These are phyloP conservation scores for Aspergillus sp. DNA, from an alignment of 2,329 filamentous ascomycete genomes.

Conservation along the genomic window DNA sequence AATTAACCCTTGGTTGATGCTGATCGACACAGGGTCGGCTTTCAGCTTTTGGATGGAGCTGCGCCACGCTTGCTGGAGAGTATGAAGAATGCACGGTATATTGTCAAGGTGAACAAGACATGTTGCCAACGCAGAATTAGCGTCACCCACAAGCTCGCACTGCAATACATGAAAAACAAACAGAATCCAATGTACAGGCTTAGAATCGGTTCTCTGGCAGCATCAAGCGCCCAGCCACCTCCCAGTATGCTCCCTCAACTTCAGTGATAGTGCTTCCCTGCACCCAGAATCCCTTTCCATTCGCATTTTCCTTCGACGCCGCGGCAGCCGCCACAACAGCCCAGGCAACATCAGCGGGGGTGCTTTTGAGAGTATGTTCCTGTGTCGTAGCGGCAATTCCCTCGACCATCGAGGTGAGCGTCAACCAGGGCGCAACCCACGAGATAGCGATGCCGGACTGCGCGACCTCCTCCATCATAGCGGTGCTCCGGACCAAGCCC, in stretches of 20 bases:
- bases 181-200: neutral
- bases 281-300: slow-evolving; percentile 22
- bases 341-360: slow-evolving; percentile 16
- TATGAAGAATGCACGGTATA: too few relatives aligned
- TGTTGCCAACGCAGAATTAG: too few relatives aligned
- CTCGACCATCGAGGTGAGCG: slow-evolving; percentile 18
- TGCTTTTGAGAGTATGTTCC: neutral
- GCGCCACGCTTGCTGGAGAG: too few relatives aligned
- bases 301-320: slow-evolving; percentile 1
- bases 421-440: slow-evolving; percentile 20
- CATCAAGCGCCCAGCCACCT: slow-evolving; percentile 15
- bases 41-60: too few relatives aligned
- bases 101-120: too few relatives aligned
- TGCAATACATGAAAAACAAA: too few relatives aligned
- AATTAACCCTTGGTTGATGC: too few relatives aligned
- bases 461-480: slow-evolving; percentile 12
- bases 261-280: slow-evolving; percentile 16
- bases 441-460: slow-evolving; percentile 14
- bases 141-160: too few relatives aligned
- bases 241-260: slow-evolving; percentile 16
- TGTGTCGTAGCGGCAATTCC: neutral
- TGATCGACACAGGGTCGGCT: too few relatives aligned
- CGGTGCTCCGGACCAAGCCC: slow-evolving; percentile 16
- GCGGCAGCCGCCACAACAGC: slow-evolving; percentile 13
- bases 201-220: slow-evolving; percentile 14